Evolutionary conservation across 2,329 filamentous ascomycete species (phyloP).

Genomic region (Drechslerella dactyloides): DNA sequence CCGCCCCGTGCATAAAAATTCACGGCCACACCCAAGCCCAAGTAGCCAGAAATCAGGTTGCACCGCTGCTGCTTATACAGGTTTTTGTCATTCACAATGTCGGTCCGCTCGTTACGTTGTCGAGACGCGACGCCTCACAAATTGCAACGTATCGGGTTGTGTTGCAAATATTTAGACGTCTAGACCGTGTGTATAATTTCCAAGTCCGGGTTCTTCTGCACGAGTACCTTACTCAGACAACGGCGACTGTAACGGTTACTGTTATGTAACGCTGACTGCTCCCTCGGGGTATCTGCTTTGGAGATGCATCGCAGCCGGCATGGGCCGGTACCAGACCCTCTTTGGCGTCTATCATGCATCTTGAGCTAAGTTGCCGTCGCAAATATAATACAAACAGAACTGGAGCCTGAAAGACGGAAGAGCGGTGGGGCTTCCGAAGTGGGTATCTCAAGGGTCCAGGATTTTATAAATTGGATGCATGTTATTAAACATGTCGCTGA

Average conservation of each 20-base stretch:
- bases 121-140: slow-evolving; percentile 15
- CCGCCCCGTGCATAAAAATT: background rate
- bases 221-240: too few species aligned
- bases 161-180: slow-evolving; percentile 23
- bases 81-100: slow-evolving; percentile 24
- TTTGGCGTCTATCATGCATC: background rate
- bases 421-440: background rate
- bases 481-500: background rate
- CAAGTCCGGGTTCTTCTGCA: background rate
- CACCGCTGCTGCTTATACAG: slow-evolving; percentile 43
- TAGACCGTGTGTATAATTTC: background rate
- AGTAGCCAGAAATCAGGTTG: slow-evolving; percentile 10
- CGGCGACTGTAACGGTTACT: background rate
- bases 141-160: slow-evolving; percentile 49
- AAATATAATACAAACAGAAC: background rate
- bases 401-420: too few species aligned
- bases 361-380: background rate
- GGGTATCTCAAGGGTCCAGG: slow-evolving; percentile 3
- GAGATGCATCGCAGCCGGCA: too few species aligned
- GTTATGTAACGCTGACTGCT: too few species aligned
- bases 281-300: too few species aligned
- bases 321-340: too few species aligned
- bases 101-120: background rate
- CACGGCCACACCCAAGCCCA: background rate
- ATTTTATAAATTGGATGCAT: slow-evolving; percentile 5